Evolutionary conservation across 2,329 filamentous ascomycete genomes (phyloP), one percentile per base, ranked within the genome.

Genomic region (Neonectria punicea): DNA sequence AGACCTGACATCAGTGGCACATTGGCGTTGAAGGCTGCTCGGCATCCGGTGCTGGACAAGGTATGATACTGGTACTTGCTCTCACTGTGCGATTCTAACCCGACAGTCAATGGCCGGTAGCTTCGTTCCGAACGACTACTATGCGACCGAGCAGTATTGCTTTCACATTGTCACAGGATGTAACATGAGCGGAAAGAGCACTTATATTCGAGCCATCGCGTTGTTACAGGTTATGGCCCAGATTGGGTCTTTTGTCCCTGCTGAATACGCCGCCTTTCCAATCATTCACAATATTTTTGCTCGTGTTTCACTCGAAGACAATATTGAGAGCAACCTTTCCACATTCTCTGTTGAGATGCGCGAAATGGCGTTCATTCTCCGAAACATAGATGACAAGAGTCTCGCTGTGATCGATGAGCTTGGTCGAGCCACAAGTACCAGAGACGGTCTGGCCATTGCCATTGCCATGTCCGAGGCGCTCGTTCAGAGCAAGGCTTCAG

Each of bases 181-280:
- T 77, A 99, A 99, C 73, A 99, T 99, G 96, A 97, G 93, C 72
- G 96, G 94, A 1, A 99, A 98, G 78, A 97, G 92, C 68, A 99
- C 94, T 0, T 98, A 98, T 74, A 97, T 98, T 67, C 89, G 93
- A 54, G 91, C 92, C 2, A 84, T 97, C 25, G 93, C 95, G 0
- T 82, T 99, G 34, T 88, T 97, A 75, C 89, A 92, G 49, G 89
- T 99, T 63, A 98, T 99, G 94, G 93, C 93, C 1, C 96, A 99
- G 74, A 90, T 98, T 56, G 95, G 94, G 3, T 92, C 89, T 72
- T 98, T 97, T 76, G 91, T 98, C 1, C 96, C 96, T 0, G 95
- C 94, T 0, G 84, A 90, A 32, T 96, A 93, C 74, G 96, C 94
- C 0, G 89, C 90, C 0, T 92, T 98, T 67, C 89, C 94, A 0